Percentiles rank a stretch among this genome's conserved stretches.
Evolutionary conservation across 306 rosid species (phyloP).

Genomic region (Citrullus mucosospermus): DNA sequence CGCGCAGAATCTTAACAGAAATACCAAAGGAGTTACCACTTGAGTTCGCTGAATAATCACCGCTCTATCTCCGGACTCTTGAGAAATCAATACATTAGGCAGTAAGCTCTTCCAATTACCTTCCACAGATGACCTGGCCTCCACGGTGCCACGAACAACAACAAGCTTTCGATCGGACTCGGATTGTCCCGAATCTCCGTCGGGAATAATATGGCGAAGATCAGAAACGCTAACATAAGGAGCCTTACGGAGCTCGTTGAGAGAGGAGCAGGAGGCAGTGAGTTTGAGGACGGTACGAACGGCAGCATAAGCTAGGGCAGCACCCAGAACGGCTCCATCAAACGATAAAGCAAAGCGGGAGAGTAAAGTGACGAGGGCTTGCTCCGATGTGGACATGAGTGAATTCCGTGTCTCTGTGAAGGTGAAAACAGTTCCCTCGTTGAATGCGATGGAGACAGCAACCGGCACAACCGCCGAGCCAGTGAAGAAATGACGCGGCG

Average conservation of each 20-base stretch:
- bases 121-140: slow-evolving; percentile 50
- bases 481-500: neutral
- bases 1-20: neutral
- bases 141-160: slow-evolving; percentile 64
- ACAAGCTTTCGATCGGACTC: slow-evolving; percentile 25
- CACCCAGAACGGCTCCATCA: slow-evolving; percentile 81
- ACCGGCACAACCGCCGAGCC: neutral
- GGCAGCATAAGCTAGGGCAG: slow-evolving; percentile 55
- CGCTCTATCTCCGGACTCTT: slow-evolving; percentile 57
- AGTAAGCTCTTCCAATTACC: slow-evolving; percentile 36
- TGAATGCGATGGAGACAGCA: neutral
- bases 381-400: slow-evolving; percentile 65
- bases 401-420: neutral
- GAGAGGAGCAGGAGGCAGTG: slow-evolving; percentile 37
- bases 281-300: slow-evolving; percentile 40
- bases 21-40: slow-evolving; percentile 28
- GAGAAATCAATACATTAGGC: slow-evolving; percentile 37
- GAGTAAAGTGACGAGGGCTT: slow-evolving; percentile 50
- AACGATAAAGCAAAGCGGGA: slow-evolving; percentile 53
- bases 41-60: slow-evolving; percentile 60
- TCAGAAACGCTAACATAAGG: slow-evolving; percentile 58
- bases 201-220: slow-evolving; percentile 52
- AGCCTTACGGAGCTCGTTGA: slow-evolving; percentile 39
- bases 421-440: neutral
- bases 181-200: slow-evolving; percentile 9